Conservation (phyloP, 2,329 filamentous ascomycete genomes). For the Helotiales sp. region DNA sequence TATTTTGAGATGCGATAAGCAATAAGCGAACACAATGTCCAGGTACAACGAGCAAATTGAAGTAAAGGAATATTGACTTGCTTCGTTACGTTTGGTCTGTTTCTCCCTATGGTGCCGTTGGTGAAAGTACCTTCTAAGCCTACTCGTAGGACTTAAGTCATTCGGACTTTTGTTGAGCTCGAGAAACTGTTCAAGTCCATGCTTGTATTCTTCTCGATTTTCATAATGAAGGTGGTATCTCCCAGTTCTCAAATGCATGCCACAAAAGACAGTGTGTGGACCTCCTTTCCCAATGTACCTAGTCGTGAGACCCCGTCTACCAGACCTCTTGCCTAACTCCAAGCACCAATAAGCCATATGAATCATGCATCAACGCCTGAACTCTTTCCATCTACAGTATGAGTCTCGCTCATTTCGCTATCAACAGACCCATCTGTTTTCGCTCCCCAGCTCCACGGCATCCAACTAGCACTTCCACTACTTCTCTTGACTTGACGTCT, state of each 20-base stretch:
- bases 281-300: conserved; percentile 7
- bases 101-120: too few relatives aligned
- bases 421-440: conserved; percentile 25
- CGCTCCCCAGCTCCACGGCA: conserved; percentile 55
- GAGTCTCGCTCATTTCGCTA: conserved; percentile 25
- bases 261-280: conserved; percentile 16
- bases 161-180: not conserved
- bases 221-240: conserved; percentile 13
- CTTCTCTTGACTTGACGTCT: conserved; percentile 40
- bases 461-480: conserved; percentile 48
- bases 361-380: conserved; percentile 30
- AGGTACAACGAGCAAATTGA: too few relatives aligned
- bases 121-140: too few relatives aligned
- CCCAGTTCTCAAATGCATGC: not conserved
- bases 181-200: conserved; percentile 3
- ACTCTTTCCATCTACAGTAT: conserved; percentile 25
- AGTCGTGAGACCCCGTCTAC: conserved; percentile 24
- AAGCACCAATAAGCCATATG: not conserved
- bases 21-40: too few relatives aligned
- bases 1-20: too few relatives aligned
- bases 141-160: too few relatives aligned
- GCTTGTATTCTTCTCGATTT: conserved; percentile 1
- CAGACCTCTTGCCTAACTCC: conserved; percentile 4
- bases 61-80: too few relatives aligned
- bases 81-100: too few relatives aligned